Evolutionary conservation across 2,329 filamentous ascomycete genomes (phyloP).

Genomic region (Pseudofabraea citricarpa): DNA sequence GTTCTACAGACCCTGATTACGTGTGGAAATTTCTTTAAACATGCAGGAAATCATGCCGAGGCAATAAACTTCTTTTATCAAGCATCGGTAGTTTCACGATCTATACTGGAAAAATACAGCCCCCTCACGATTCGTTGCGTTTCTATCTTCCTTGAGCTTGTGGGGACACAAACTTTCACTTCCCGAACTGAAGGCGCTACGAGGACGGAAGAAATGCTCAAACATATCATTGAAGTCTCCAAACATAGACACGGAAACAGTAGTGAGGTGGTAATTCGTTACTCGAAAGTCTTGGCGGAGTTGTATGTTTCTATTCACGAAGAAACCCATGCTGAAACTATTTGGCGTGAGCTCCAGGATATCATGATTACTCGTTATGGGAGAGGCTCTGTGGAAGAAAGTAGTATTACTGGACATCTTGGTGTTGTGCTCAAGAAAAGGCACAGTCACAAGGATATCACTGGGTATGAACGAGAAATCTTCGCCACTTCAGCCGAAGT

Average conservation of each 20-base stretch:
- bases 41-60: background rate
- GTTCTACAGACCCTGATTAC: constrained; percentile 1
- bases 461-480: constrained; percentile 4
- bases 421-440: constrained; percentile 3
- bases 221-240: background rate
- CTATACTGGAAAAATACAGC: background rate
- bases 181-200: background rate
- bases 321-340: constrained; percentile 4
- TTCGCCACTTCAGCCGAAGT: constrained; percentile 1
- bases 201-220: background rate
- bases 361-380: constrained; percentile 5
- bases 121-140: background rate
- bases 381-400: constrained; percentile 5
- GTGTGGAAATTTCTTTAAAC: background rate
- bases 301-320: constrained; percentile 3
- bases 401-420: constrained; percentile 1
- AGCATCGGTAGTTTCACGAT: background rate
- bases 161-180: background rate
- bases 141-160: background rate
- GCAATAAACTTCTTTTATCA: background rate
- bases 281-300: background rate
- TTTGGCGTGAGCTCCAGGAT: constrained; percentile 4
- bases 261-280: background rate
- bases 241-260: background rate
- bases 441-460: background rate